Conservation (phyloP, 768 basidiomycete genomes). For the Pilatotrama ljubarskyi region DNA sequence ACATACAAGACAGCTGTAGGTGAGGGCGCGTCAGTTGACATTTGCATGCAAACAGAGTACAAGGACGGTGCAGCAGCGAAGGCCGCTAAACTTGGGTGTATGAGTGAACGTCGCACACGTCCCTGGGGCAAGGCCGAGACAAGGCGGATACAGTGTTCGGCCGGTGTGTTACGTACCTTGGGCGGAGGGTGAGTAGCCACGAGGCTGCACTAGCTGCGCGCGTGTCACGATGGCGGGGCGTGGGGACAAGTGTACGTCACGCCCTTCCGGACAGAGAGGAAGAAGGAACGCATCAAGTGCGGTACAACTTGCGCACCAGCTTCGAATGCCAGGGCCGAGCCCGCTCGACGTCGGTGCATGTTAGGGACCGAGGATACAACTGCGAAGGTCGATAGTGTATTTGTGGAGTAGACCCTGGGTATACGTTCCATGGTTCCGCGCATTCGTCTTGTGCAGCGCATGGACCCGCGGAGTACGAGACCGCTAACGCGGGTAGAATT, state of each 20-base stretch:
- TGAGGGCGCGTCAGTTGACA: background rate
- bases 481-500: background rate
- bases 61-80: background rate
- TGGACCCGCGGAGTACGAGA: background rate
- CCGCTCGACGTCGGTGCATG: background rate
- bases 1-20: no score
- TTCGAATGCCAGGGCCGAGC: background rate
- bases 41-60: background rate
- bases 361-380: background rate
- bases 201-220: slow-evolving; percentile 15
- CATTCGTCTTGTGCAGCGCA: background rate
- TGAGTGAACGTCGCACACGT: no score
- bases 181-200: slow-evolving; percentile 23
- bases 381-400: background rate
- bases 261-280: background rate
- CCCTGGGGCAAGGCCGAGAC: background rate
- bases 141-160: background rate
- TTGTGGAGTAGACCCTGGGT: background rate
- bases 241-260: slow-evolving; percentile 3
- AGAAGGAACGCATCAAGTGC: background rate
- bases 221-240: background rate
- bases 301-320: background rate
- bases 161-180: slow-evolving; percentile 2
- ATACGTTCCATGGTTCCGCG: background rate
- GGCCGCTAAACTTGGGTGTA: background rate